Evolutionary conservation across 1,139 yeast genomes (phyloP).

Genomic region (Arxiozyma slooffiae): DNA sequence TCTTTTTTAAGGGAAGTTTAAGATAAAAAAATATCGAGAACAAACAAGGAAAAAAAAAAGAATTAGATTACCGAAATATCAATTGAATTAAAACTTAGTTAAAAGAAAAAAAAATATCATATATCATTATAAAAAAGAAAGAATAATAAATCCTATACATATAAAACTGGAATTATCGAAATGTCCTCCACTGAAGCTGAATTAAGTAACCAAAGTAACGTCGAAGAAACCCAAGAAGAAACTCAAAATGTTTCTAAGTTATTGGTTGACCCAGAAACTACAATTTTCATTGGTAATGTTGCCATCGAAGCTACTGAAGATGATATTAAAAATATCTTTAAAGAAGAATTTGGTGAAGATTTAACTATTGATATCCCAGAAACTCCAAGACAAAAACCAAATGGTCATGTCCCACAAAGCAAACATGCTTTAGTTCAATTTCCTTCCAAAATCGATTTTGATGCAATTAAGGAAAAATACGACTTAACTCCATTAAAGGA

Average conservation of each 20-base stretch:
- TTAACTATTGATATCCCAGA: constrained; percentile 27
- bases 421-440: constrained; percentile 30
- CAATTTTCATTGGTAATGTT: constrained; percentile 29
- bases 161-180: not conserved
- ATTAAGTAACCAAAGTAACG: not conserved
- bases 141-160: not conserved
- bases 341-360: constrained; percentile 20
- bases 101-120: too few species aligned
- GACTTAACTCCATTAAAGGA: constrained; percentile 26
- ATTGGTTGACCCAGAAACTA: constrained; percentile 27
- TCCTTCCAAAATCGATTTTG: constrained; percentile 25
- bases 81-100: too few species aligned
- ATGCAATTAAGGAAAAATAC: constrained; percentile 24
- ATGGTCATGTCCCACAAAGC: constrained; percentile 22
- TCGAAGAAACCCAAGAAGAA: constrained; percentile 4
- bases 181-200: constrained; percentile 3
- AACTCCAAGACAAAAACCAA: constrained; percentile 11
- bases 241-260: constrained; percentile 7
- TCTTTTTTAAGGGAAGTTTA: not conserved
- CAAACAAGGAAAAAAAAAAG: not conserved
- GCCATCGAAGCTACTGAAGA: constrained; percentile 26
- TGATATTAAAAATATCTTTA: constrained; percentile 23
- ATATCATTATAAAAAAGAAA: too few species aligned
- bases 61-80: not conserved
- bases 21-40: not conserved